Evolutionary conservation across 768 basidiomycete species (phyloP).

Genomic region (Hypholoma fasciculare): DNA sequence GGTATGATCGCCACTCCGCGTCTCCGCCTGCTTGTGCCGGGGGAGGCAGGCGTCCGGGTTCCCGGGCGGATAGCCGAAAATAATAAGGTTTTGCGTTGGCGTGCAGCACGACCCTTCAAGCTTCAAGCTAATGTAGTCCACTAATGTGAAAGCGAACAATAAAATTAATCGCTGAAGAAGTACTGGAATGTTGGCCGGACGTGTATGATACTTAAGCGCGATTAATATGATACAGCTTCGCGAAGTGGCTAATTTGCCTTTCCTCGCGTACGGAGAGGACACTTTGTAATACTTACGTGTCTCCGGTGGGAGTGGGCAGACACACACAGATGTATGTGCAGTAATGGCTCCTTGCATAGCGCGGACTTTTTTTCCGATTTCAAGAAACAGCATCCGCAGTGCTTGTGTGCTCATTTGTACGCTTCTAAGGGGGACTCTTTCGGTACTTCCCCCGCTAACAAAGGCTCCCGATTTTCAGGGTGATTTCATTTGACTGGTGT

Average conservation of each 20-base stretch:
- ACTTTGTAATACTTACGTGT: not conserved
- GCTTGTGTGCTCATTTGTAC: not conserved
- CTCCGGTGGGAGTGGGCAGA: not conserved
- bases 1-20: too few species aligned
- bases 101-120: not conserved
- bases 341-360: not conserved
- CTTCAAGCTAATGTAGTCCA: not conserved
- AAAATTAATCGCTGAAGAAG: not conserved
- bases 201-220: not conserved
- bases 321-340: not conserved
- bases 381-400: not conserved
- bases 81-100: not conserved
- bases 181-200: not conserved
- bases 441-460: not conserved
- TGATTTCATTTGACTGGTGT: constrained; percentile 4
- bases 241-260: not conserved
- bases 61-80: not conserved
- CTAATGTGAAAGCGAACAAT: not conserved
- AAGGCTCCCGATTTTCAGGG: not conserved
- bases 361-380: not conserved
- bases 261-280: not conserved
- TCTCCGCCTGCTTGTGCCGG: not conserved
- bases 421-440: not conserved
- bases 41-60: not conserved
- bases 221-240: not conserved